A percentile compares a stretch with the other conserved stretches of the same genome.
phyloP scores from a whole-genome alignment of 352 stramenopile genomes.

The Paralagenidium karlingii region DNA sequence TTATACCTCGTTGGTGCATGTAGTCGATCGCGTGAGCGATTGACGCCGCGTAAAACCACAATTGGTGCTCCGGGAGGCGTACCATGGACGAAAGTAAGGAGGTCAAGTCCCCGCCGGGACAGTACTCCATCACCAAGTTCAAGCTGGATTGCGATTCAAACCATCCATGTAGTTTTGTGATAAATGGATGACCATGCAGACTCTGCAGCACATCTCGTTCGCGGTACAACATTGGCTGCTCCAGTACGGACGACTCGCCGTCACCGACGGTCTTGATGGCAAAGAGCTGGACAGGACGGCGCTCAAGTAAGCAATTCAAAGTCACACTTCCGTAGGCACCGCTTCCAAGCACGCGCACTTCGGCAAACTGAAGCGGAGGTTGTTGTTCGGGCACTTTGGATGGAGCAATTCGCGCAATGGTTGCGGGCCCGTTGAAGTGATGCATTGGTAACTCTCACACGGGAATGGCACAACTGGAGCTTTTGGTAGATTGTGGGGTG shows the following conservation, averaged over 20 bases:
- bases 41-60: constrained; percentile 95
- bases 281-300: constrained; percentile 3
- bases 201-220: constrained; percentile 95
- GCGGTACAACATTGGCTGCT: constrained; percentile 79
- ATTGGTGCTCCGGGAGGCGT: constrained; percentile 87
- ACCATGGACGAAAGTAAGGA: constrained; percentile 81
- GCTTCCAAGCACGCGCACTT: constrained; percentile 53
- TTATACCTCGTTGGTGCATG: constrained; percentile 56
- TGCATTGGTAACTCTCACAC: too few species aligned
- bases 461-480: too few species aligned
- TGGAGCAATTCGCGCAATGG: too few species aligned
- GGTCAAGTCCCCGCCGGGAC: constrained; percentile 93
- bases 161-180: constrained; percentile 93
- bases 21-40: constrained; percentile 92
- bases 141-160: constrained; percentile 88
- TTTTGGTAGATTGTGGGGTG: too few species aligned
- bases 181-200: constrained; percentile 94
- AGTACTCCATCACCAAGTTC: constrained; percentile 99
- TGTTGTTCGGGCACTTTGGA: too few species aligned
- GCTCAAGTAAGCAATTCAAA: constrained; percentile 32
- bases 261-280: not conserved
- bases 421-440: too few species aligned
- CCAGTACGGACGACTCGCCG: constrained; percentile 11
- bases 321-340: constrained; percentile 66
- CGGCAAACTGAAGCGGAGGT: too few species aligned